These are phyloP conservation scores for Aulographum hederae DNA, from an alignment of 2,329 filamentous ascomycete genomes.

Conservation along the genomic window DNA sequence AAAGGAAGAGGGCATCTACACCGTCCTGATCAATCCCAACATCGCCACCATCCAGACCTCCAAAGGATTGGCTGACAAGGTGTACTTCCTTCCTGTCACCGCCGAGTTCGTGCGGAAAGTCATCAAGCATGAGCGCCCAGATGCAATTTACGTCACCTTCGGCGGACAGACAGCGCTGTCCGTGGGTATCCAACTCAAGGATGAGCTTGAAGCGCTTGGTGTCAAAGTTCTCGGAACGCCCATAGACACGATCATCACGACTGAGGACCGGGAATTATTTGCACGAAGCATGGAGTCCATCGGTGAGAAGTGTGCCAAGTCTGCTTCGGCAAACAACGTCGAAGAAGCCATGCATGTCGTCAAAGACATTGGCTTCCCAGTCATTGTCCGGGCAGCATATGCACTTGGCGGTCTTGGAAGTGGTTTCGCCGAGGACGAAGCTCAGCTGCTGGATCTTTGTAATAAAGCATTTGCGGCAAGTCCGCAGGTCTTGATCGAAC, in stretches of 20 bases:
- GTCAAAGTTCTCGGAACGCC: constrained; percentile 91
- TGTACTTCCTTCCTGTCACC: constrained; percentile 95
- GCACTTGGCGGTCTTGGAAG: constrained; percentile 87
- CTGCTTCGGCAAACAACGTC: constrained; percentile 73
- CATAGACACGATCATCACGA: constrained; percentile 96
- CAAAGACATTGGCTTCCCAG: constrained; percentile 82
- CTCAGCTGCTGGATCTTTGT: constrained; percentile 71
- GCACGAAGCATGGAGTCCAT: constrained; percentile 97
- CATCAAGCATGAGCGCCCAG: constrained; percentile 82
- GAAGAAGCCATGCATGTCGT: constrained; percentile 82
- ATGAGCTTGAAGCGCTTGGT: constrained; percentile 83
- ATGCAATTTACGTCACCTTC: constrained; percentile 95
- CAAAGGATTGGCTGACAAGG: constrained; percentile 93
- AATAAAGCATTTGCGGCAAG: constrained; percentile 88
- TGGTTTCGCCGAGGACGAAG: constrained; percentile 81
- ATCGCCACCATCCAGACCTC: constrained; percentile 98
- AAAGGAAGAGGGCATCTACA: constrained; percentile 96
- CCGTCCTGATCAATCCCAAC: constrained; percentile 95
- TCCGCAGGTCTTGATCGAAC: constrained; percentile 89
- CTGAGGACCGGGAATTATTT: constrained; percentile 93
- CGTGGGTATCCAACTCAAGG: constrained; percentile 92
- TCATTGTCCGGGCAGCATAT: constrained; percentile 93
- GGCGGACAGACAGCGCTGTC: constrained; percentile 94
- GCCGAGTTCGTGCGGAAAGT: constrained; percentile 96
- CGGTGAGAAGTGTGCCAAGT: constrained; percentile 94